phyloP scores from a whole-genome alignment of 768 basidiomycete genomes.

The Ramaria rubella region DNA sequence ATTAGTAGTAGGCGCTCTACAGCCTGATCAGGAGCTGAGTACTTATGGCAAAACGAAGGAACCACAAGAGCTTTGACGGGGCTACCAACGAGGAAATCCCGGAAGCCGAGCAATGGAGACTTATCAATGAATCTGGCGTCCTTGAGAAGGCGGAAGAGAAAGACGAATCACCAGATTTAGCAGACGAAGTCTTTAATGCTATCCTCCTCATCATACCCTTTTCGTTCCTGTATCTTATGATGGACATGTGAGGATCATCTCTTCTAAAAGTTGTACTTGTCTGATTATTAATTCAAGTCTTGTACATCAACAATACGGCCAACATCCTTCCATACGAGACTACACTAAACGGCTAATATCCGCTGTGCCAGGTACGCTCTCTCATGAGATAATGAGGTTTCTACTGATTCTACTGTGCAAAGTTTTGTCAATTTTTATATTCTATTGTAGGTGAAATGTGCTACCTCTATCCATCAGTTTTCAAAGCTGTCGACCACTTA shows the following conservation, averaged over 20 bases:
- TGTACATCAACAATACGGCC: constrained; percentile 72
- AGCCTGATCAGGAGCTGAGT: background rate
- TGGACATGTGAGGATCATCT: constrained; percentile 65
- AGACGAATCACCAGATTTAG: constrained; percentile 35
- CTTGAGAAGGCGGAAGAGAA: constrained; percentile 22
- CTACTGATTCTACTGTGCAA: background rate
- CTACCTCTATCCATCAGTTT: background rate
- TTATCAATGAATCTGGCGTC: constrained; percentile 58
- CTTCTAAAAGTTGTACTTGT: constrained; percentile 2
- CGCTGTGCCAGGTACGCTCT: constrained; percentile 64
- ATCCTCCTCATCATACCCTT: constrained; percentile 63
- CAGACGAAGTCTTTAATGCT: constrained; percentile 67
- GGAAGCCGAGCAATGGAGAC: constrained; percentile 73
- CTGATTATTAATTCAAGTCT: constrained; percentile 38
- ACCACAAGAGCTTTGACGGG: constrained; percentile 11
- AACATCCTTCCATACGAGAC: constrained; percentile 41
- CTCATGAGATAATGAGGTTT: background rate
- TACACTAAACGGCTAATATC: constrained; percentile 53
- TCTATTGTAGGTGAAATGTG: constrained; percentile 50
- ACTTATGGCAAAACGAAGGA: constrained; percentile 25
- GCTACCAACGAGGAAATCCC: constrained; percentile 42
- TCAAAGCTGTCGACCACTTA: constrained; percentile 21
- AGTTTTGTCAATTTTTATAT: constrained; percentile 73
- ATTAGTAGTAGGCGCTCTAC: background rate
- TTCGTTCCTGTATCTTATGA: constrained; percentile 66